phyloP scores from a whole-genome alignment of 768 basidiomycete species.

The Sarcodon aspratus region DNA sequence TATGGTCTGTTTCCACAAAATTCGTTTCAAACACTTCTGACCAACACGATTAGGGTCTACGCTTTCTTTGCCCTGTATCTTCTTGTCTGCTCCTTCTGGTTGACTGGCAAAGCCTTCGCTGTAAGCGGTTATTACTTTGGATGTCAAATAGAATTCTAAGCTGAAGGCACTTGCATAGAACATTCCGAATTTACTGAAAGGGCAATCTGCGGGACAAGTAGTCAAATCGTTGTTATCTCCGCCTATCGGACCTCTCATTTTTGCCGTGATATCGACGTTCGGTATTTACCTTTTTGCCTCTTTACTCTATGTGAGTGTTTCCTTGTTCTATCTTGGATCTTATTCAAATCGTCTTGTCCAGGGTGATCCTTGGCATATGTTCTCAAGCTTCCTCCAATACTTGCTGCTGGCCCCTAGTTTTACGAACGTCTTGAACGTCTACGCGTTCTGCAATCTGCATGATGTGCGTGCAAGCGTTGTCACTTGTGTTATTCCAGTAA shows the following conservation, averaged over 20 bases:
- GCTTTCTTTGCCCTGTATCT: constrained; percentile 78
- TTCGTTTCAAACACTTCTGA: constrained; percentile 3
- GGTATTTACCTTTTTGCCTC: constrained; percentile 84
- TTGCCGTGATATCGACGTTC: constrained; percentile 82
- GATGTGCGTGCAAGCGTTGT: constrained; percentile 39
- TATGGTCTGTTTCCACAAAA: constrained; percentile 38
- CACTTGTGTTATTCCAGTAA: not conserved
- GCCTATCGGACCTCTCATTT: constrained; percentile 72
- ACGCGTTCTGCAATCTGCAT: constrained; percentile 95
- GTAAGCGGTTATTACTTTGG: constrained; percentile 26
- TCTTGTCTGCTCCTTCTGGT: constrained; percentile 75
- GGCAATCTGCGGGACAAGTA: constrained; percentile 36
- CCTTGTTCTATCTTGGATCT: not conserved
- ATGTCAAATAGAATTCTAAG: not conserved
- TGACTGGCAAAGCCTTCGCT: constrained; percentile 71
- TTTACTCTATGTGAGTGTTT: constrained; percentile 63
- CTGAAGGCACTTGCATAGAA: constrained; percentile 21
- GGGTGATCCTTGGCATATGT: constrained; percentile 98
- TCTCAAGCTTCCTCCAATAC: constrained; percentile 89
- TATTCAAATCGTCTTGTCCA: constrained; percentile 17
- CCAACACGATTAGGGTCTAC: constrained; percentile 49
- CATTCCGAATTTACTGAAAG: constrained; percentile 39
- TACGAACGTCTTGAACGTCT: constrained; percentile 91
- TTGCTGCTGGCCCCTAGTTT: constrained; percentile 85
- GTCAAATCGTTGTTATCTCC: constrained; percentile 57